A percentile compares a stretch with the other conserved stretches of the same genome.
phyloP scores from a whole-genome alignment of 1,284 basidiomycete genomes.

The Irpex sp. region DNA sequence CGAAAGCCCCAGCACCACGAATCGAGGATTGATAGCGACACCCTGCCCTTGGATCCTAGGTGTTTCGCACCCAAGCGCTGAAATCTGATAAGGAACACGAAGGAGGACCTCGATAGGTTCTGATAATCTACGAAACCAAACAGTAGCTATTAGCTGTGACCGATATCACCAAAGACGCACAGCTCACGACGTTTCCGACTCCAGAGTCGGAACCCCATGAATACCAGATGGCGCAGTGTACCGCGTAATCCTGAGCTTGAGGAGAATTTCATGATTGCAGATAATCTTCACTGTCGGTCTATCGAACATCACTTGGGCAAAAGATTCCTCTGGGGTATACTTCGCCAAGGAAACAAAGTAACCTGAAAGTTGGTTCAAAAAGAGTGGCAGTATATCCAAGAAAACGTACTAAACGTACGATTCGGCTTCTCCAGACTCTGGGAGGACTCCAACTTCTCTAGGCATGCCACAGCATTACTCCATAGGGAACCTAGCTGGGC shows the following conservation, averaged over 20 bases:
- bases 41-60: slow-evolving; percentile 5
- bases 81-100: slow-evolving; percentile 14
- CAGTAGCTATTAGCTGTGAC: not conserved
- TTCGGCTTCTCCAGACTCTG: not conserved
- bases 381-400: too few species aligned
- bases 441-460: slow-evolving; percentile 8
- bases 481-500: slow-evolving; percentile 27
- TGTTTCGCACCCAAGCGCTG: not conserved
- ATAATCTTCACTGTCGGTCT: slow-evolving; percentile 24
- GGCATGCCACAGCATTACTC: slow-evolving; percentile 23
- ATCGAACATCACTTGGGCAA: slow-evolving; percentile 18
- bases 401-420: not conserved
- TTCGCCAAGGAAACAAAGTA: slow-evolving; percentile 21
- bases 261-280: slow-evolving; percentile 27
- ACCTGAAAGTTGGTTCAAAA: not conserved
- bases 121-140: not conserved
- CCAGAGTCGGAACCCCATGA: not conserved
- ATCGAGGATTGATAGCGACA: not conserved
- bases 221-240: slow-evolving; percentile 17
- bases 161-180: not conserved
- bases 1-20: not conserved
- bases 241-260: slow-evolving; percentile 21
- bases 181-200: not conserved
- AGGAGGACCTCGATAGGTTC: slow-evolving; percentile 14
- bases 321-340: slow-evolving; percentile 16